Base-by-base conservation (phyloP, 225 moss, liverwort and hornwort genomes). In the Pleurozium schreberi region DNA sequence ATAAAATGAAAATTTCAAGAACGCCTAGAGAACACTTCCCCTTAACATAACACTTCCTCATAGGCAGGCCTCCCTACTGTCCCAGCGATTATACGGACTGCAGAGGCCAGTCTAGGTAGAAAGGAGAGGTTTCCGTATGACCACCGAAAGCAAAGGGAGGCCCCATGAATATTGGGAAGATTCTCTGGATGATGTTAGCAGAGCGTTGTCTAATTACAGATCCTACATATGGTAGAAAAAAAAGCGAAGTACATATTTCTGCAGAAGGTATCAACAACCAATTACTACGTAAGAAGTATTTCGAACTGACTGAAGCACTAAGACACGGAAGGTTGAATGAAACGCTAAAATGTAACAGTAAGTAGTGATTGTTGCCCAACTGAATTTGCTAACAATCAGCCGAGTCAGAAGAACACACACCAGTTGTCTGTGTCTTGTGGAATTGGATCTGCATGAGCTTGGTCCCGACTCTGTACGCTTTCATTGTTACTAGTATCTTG, bases 361-460 rank as follows among this genome's bases (percentile, higher is more conserved):
- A n/a, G n/a, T n/a, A n/a, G n/a, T 17, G 76, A 36, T 74, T 75
- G 86, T 88, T 85, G 81, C 74, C 78, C 74, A 84, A 84, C 84
- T 75, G 65, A 74, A 81, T 68, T 78, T 59, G 83, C 87, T 67
- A 74, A 84, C 87, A 88, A 67, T 74, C 88, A 74, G 47, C 68
- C 14, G 65, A 84, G 86, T 92, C 84, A 85, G 84, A 88, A 88
- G 79, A 87, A 75, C 69, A 89, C 90, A 71, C 84, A 93, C 91
- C 93, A 62, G 74, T 83, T 87, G 45, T 84, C 68, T 18, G 40
- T 63, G 80, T 64, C 63, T 81, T 36, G 66, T 68, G 82, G 62
- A 88, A 78, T 31, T 64, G 90, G 78, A 90, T 88, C 52, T 75
- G 87, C 66, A 73, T 67, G 66, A 43, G 43, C 67, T 84, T 81